Evolutionary conservation across 2,329 filamentous ascomycete genomes (phyloP).

Genomic region (Calonectria hongkongensis): DNA sequence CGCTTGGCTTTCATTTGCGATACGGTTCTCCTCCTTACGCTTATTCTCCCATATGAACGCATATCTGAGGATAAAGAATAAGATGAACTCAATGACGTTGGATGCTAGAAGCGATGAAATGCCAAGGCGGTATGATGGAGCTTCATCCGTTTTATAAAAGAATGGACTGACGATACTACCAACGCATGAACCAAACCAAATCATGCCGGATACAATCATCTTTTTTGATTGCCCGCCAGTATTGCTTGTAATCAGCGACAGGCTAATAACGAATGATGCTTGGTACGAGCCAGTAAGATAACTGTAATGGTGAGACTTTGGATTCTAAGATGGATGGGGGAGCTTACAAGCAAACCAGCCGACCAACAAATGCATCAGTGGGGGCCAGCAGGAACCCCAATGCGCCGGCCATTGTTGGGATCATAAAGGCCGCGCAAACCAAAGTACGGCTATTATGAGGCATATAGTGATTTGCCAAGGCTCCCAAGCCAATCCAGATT

Average conservation of each 20-base stretch:
- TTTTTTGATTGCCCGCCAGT: slow-evolving; percentile 77
- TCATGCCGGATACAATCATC: slow-evolving; percentile 77
- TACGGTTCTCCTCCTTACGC: slow-evolving; percentile 59
- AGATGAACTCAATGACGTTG: slow-evolving; percentile 61
- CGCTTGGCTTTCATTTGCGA: slow-evolving; percentile 55
- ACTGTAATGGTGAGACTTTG: slow-evolving; percentile 36
- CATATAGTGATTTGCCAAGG: slow-evolving; percentile 61
- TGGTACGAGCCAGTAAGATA: slow-evolving; percentile 62
- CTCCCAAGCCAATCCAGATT: slow-evolving; percentile 64
- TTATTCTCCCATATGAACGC: slow-evolving; percentile 64
- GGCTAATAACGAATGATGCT: slow-evolving; percentile 62
- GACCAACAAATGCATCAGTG: slow-evolving; percentile 67
- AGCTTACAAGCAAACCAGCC: slow-evolving; percentile 72
- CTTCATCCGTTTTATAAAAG: slow-evolving; percentile 74
- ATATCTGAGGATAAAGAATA: slow-evolving; percentile 63
- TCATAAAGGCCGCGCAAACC: slow-evolving; percentile 73
- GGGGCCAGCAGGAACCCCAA: slow-evolving; percentile 75
- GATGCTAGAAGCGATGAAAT: slow-evolving; percentile 64
- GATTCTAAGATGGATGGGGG: no score
- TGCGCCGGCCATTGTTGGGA: slow-evolving; percentile 75
- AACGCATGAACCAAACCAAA: slow-evolving; percentile 76
- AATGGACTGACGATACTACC: slow-evolving; percentile 79
- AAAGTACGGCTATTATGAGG: slow-evolving; percentile 69
- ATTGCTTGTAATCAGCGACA: slow-evolving; percentile 69
- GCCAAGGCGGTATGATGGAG: slow-evolving; percentile 63